These are phyloP conservation scores for Coniosporium apollinis DNA, from an alignment of 495 filamentous ascomycete species.

Conservation along the genomic window DNA sequence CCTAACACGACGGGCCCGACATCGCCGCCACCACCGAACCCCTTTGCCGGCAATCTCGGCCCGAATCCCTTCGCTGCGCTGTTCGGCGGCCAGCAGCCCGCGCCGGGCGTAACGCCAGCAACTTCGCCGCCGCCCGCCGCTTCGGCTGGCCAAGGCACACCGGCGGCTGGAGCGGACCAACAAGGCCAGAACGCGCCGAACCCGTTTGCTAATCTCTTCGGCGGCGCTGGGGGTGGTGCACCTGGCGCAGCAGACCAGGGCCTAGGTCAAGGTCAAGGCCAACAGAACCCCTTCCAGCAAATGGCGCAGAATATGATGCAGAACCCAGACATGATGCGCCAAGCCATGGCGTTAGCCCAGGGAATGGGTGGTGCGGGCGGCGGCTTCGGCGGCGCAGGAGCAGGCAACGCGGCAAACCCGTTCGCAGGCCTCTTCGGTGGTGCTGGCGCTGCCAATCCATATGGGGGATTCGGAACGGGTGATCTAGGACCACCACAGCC, in stretches of 20 bases:
- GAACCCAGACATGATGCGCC: slow-evolving; percentile 24
- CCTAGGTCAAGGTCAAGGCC: no score
- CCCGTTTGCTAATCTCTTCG: slow-evolving; percentile 37
- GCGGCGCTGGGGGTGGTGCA: slow-evolving; percentile 24
- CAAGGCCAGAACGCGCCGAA: slow-evolving; percentile 22
- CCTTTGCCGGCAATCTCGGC: slow-evolving; percentile 20
- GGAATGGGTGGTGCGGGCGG: slow-evolving; percentile 30
- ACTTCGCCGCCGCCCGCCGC: slow-evolving; percentile 7
- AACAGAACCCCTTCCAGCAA: slow-evolving; percentile 24
- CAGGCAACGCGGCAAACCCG: no score
- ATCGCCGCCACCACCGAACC: slow-evolving; percentile 26
- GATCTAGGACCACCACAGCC: slow-evolving; percentile 31
- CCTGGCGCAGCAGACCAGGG: no score
- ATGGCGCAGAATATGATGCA: slow-evolving; percentile 26
- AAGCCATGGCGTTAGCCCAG: slow-evolving; percentile 29
- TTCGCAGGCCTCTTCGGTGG: no score
- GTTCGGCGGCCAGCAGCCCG: slow-evolving; percentile 16
- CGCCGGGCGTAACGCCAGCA: slow-evolving; percentile 12
- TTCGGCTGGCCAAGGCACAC: slow-evolving; percentile 3
- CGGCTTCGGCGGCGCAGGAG: slow-evolving; percentile 7
- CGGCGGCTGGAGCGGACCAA: background rate
- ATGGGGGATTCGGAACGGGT: slow-evolving; percentile 7
- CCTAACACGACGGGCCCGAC: slow-evolving; percentile 26
- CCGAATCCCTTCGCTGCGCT: slow-evolving; percentile 68
- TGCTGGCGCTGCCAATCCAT: slow-evolving; percentile 7